phyloP scores from a whole-genome alignment of 495 filamentous ascomycete species.

The Xylaria sp. region DNA sequence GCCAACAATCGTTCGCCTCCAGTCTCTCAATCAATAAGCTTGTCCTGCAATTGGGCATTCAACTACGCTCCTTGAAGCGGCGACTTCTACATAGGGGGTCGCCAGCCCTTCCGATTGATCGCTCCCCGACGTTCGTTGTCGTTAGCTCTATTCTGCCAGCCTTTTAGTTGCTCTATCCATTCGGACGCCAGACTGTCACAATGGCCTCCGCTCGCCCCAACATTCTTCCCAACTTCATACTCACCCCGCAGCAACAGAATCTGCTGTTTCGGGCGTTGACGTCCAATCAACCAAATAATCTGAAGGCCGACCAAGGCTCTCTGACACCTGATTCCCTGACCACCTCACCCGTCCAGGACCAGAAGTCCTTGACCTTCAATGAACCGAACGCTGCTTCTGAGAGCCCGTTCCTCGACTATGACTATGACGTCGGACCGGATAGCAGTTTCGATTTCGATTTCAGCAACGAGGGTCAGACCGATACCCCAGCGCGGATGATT shows the following conservation, averaged over 20 bases:
- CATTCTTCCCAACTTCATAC: conserved; percentile 54
- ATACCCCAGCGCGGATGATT: conserved; percentile 74
- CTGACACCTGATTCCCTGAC: conserved; percentile 61
- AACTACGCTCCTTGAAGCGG: conserved; percentile 13
- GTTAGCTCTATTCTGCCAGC: background rate
- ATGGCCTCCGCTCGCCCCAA: conserved; percentile 54
- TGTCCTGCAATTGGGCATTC: conserved; percentile 10
- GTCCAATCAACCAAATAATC: conserved; percentile 64
- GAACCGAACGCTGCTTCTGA: conserved; percentile 64
- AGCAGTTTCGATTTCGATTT: conserved; percentile 67
- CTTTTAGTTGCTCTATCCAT: background rate
- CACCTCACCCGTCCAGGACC: conserved; percentile 57
- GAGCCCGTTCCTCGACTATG: conserved; percentile 84
- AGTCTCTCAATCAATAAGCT: background rate
- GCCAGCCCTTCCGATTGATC: conserved; percentile 9
- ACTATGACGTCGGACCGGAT: conserved; percentile 63
- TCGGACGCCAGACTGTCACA: conserved; percentile 40
- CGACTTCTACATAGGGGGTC: conserved; percentile 23
- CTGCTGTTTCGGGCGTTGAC: conserved; percentile 86
- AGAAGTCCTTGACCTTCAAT: conserved; percentile 35
- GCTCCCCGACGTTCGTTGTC: background rate
- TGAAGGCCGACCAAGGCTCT: conserved; percentile 46
- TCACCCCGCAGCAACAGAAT: conserved; percentile 86
- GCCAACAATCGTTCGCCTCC: conserved; percentile 5
- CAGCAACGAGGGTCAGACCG: conserved; percentile 69